A percentile compares a stretch with the other conserved stretches of the same genome.
These are phyloP conservation scores for Madurella fahalii DNA, from an alignment of 2,329 filamentous ascomycete species.

Conservation along the genomic window DNA sequence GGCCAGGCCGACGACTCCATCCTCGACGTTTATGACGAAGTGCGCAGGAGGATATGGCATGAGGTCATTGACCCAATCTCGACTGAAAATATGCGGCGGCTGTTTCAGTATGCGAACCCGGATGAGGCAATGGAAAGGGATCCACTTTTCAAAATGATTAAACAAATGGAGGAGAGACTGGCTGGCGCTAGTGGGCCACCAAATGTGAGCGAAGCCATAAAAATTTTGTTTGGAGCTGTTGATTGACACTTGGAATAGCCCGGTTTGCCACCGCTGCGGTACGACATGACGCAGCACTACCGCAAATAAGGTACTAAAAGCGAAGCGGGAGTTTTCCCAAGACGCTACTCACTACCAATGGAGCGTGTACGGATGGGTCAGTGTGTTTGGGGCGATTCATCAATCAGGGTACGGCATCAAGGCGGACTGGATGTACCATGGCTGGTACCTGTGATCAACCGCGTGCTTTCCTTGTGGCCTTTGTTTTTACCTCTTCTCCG, in stretches of 20 bases:
- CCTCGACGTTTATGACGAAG: slow-evolving; percentile 39
- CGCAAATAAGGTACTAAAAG: background rate
- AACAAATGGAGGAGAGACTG: slow-evolving; percentile 9
- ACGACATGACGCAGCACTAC: slow-evolving; percentile 23
- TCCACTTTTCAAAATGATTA: slow-evolving; percentile 25
- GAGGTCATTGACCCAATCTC: slow-evolving; percentile 25
- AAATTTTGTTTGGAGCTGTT: background rate
- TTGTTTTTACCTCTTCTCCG: no score
- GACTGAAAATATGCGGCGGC: slow-evolving; percentile 22
- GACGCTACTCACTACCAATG: no score
- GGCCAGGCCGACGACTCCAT: slow-evolving; percentile 37
- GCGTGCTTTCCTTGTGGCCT: no score
- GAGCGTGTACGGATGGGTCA: no score
- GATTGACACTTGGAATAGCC: slow-evolving; percentile 5
- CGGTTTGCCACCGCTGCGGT: slow-evolving; percentile 12
- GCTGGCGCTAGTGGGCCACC: background rate
- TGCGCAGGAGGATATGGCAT: slow-evolving; percentile 36
- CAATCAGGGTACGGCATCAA: no score
- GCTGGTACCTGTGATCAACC: no score
- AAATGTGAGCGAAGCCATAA: slow-evolving; percentile 6
- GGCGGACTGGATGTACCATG: no score
- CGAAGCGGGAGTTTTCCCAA: no score
- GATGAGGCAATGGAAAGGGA: slow-evolving; percentile 26
- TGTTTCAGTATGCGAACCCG: slow-evolving; percentile 19
- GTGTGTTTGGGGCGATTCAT: no score